These are phyloP conservation scores for Corylus heterophylla DNA, from an alignment of 306 rosid genomes.

Conservation along the genomic window DNA sequence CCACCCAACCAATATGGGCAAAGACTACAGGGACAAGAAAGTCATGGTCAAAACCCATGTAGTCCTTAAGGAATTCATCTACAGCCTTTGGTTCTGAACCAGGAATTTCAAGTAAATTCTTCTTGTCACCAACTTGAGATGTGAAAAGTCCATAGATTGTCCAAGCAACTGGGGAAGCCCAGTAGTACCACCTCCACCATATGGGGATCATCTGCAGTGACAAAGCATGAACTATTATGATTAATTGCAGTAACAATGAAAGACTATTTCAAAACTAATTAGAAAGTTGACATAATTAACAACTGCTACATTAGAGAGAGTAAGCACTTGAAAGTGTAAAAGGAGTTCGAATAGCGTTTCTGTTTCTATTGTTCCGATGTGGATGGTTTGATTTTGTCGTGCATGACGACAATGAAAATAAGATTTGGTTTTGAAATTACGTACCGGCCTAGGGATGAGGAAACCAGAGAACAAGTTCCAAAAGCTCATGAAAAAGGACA, in stretches of 20 bases:
- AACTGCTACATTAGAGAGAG: no score
- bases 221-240: background rate
- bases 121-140: slow-evolving; percentile 58
- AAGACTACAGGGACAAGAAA: slow-evolving; percentile 49
- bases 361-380: background rate
- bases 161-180: slow-evolving; percentile 85
- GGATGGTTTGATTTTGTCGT: background rate
- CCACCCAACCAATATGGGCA: slow-evolving; percentile 58
- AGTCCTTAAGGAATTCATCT: slow-evolving; percentile 29
- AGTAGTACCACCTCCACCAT: slow-evolving; percentile 93
- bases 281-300: no score
- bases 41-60: slow-evolving; percentile 49
- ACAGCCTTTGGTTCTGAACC: slow-evolving; percentile 3
- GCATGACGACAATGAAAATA: background rate
- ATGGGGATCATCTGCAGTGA: slow-evolving; percentile 62
- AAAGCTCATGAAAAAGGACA: slow-evolving; percentile 65
- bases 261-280: background rate
- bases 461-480: slow-evolving; percentile 93
- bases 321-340: no score
- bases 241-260: background rate
- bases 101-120: slow-evolving; percentile 20
- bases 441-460: slow-evolving; percentile 69
- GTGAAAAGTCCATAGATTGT: slow-evolving; percentile 62
- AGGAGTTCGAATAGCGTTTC: background rate
- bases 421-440: slow-evolving; percentile 10